Evolutionary conservation across 257 asterid species (phyloP), one percentile per base, ranked within the genome.

Genomic region (Fraxinus cuspidata): DNA sequence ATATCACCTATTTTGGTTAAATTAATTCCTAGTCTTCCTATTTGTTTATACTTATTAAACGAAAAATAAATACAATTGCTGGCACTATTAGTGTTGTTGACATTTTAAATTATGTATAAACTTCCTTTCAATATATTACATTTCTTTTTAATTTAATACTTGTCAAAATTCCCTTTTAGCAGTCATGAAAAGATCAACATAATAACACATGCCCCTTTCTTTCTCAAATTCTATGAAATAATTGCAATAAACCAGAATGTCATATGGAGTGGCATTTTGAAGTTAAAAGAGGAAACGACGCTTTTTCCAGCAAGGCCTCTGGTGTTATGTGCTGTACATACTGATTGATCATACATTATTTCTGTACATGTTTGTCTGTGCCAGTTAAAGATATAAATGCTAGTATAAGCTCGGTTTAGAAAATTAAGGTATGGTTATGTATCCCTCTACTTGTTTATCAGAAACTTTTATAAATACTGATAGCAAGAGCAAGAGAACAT

Each of bases 1-100:
- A 88, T 85, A 84, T 86, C 19, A 74, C 90, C 34, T 93, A 90
- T 81, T 91, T 90, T 85, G 88, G 93, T 77, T 92, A 83, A 85
- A 28, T 78, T 80, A 65, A 25, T 49, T 79, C 4, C 15, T 58
- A 47, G 73, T 15, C 74, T 84, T 65, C 42, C 53, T 67, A 63
- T 67, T 77, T 78, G 29, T 42, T 44, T 38, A 77, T 71, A 65
- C 34, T 70, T 11, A 15, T 47, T 25, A 58, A 67, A 12, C 72
- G 32, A 81, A 29, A 9, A 81, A 82, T 80, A 67, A 70, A 75
- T 80, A 79, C 77, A 79, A 28, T 63, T 56, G 58, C 73, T 78
- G 74, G 72, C 25, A 70, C 67, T 28, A 53, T 51, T 71, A 73
- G 77, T 51, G 71, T 27, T 69, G 78, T 81, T 35, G 27, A 65